These are phyloP conservation scores for Arthrobotrys entomopaga DNA, from an alignment of 2,329 filamentous ascomycete genomes.

Conservation along the genomic window DNA sequence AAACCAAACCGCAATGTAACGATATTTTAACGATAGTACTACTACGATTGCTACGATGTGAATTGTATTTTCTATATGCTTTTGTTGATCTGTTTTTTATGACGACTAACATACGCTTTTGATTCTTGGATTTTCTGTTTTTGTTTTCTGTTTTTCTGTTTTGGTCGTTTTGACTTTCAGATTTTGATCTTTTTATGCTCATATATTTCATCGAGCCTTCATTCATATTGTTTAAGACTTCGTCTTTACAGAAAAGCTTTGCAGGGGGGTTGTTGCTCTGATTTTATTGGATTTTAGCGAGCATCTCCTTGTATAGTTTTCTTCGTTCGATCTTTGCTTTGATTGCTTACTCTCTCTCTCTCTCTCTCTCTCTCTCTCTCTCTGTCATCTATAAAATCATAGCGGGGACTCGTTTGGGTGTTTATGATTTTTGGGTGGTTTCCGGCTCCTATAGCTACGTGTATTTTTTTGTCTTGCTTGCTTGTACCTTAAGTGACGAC, in stretches of 20 bases:
- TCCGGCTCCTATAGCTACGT: conserved; percentile 20
- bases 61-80: neutral
- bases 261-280: conserved; percentile 31
- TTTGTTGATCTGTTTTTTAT: neutral
- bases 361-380: no score
- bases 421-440: conserved; percentile 40
- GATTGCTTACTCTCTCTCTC: conserved; percentile 22
- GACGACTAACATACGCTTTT: conserved; percentile 19
- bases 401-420: conserved; percentile 37
- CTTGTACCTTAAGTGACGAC: conserved; percentile 28
- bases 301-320: conserved; percentile 34
- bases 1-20: conserved; percentile 35
- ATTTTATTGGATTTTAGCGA: conserved; percentile 47
- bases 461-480: conserved; percentile 1
- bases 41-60: conserved; percentile 38
- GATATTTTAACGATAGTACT: conserved; percentile 28
- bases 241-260: conserved; percentile 34
- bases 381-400: conserved; percentile 30
- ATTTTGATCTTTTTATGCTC: conserved; percentile 11
- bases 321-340: conserved; percentile 2
- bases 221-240: conserved; percentile 10
- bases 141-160: conserved; percentile 10
- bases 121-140: conserved; percentile 1
- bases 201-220: conserved; percentile 47
- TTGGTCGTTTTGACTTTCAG: neutral